Percentiles rank a stretch among this genome's conserved stretches.
These are phyloP conservation scores for Trifolium dubium DNA, from an alignment of 306 rosid species.

Conservation along the genomic window DNA sequence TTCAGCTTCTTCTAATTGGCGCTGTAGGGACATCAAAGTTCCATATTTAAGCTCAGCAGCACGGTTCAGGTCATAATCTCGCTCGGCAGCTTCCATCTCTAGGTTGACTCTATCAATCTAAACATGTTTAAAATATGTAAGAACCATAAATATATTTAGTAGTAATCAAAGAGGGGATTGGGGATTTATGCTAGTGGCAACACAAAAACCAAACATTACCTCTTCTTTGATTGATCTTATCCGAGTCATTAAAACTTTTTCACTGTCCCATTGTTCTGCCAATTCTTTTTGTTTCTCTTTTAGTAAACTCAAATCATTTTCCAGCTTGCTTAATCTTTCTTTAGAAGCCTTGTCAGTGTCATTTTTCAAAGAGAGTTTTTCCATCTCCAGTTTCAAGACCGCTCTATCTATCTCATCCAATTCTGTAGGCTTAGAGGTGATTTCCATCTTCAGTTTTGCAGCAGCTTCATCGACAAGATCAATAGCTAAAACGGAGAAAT, in stretches of 20 bases:
- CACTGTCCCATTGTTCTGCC: constrained; percentile 82
- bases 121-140: constrained; percentile 33
- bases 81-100: constrained; percentile 97
- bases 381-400: constrained; percentile 94
- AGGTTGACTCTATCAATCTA: constrained; percentile 96
- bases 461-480: constrained; percentile 99
- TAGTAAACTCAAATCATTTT: constrained; percentile 72
- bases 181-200: neutral
- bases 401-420: constrained; percentile 91
- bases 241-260: constrained; percentile 75
- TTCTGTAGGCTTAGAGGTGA: constrained; percentile 95
- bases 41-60: constrained; percentile 99
- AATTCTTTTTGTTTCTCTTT: constrained; percentile 86
- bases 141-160: constrained; percentile 1
- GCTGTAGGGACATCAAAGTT: constrained; percentile 76
- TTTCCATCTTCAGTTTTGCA: constrained; percentile 96
- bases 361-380: constrained; percentile 83
- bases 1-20: constrained; percentile 83
- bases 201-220: constrained; percentile 54
- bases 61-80: constrained; percentile 86
- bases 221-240: constrained; percentile 93
- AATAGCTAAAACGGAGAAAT: constrained; percentile 68
- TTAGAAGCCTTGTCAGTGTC: constrained; percentile 94
- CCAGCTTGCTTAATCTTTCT: constrained; percentile 87
- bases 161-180: neutral